Conservation (phyloP, 768 basidiomycete genomes). For the Suillus discolor region DNA sequence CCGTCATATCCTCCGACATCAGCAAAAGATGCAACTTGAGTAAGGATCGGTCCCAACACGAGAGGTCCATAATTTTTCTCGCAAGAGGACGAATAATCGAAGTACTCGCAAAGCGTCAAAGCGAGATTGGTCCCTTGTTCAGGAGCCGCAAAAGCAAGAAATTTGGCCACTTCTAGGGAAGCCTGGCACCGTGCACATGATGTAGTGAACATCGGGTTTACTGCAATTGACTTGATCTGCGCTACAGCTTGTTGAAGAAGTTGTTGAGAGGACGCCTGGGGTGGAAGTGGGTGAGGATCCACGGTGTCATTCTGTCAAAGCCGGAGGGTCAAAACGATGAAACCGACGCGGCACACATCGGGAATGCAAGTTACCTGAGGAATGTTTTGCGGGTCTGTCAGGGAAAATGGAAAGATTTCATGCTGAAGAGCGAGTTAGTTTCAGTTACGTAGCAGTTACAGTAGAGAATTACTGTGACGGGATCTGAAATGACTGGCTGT, state of each 20-base stretch:
- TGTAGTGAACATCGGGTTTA: slow-evolving; percentile 55
- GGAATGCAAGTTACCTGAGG: slow-evolving; percentile 41
- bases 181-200: slow-evolving; percentile 67
- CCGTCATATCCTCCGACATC: slow-evolving; percentile 76
- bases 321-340: not conserved
- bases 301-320: slow-evolving; percentile 48
- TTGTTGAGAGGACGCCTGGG: slow-evolving; percentile 45
- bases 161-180: slow-evolving; percentile 62
- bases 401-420: slow-evolving; percentile 54
- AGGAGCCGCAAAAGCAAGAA: slow-evolving; percentile 65
- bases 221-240: slow-evolving; percentile 58
- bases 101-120: slow-evolving; percentile 60
- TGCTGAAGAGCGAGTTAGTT: slow-evolving; percentile 40
- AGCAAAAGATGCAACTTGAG: slow-evolving; percentile 72
- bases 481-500: slow-evolving; percentile 78
- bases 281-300: slow-evolving; percentile 71
- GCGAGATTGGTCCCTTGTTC: slow-evolving; percentile 58
- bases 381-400: slow-evolving; percentile 65
- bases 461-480: slow-evolving; percentile 51
- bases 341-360: not conserved
- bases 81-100: slow-evolving; percentile 56
- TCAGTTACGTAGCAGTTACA: slow-evolving; percentile 2
- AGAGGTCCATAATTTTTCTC: slow-evolving; percentile 46
- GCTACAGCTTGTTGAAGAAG: slow-evolving; percentile 55
- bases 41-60: slow-evolving; percentile 59